phyloP scores from a whole-genome alignment of 2,329 filamentous ascomycete genomes.

The Penicillium olsonii region DNA sequence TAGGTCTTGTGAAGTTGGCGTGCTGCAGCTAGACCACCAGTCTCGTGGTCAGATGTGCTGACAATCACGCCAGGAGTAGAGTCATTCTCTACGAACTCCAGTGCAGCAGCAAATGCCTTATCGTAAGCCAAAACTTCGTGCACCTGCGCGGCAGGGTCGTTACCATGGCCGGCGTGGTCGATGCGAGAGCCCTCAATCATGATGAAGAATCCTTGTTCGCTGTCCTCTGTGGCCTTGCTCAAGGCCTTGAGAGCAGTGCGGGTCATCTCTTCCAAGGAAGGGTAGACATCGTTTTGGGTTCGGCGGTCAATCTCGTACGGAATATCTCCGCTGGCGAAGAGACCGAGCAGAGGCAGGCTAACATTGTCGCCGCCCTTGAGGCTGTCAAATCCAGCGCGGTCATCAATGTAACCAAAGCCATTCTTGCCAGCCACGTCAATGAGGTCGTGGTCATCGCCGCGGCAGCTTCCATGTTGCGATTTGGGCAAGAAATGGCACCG shows the following conservation, averaged over 20 bases:
- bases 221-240: slow-evolving; percentile 76
- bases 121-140: slow-evolving; percentile 96
- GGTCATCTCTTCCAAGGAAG: slow-evolving; percentile 89
- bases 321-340: slow-evolving; percentile 80
- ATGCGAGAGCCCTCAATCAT: slow-evolving; percentile 98
- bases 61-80: slow-evolving; percentile 76
- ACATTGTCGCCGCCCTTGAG: slow-evolving; percentile 67
- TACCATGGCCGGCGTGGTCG: slow-evolving; percentile 87
- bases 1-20: slow-evolving; percentile 60
- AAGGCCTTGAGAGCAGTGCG: slow-evolving; percentile 77
- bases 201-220: slow-evolving; percentile 92
- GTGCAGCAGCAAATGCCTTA: slow-evolving; percentile 75
- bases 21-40: slow-evolving; percentile 81
- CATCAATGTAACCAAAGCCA: slow-evolving; percentile 77
- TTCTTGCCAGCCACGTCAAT: slow-evolving; percentile 71
- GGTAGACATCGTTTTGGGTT: slow-evolving; percentile 76
- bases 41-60: slow-evolving; percentile 93
- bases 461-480: slow-evolving; percentile 75
- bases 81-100: slow-evolving; percentile 79
- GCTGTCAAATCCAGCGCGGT: slow-evolving; percentile 72
- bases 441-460: slow-evolving; percentile 75
- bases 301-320: slow-evolving; percentile 92
- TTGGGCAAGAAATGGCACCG: slow-evolving; percentile 92
- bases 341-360: slow-evolving; percentile 78
- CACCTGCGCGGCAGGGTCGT: slow-evolving; percentile 81